These are phyloP conservation scores for Ophiostoma quercus DNA, from an alignment of 2,329 filamentous ascomycete genomes.

Conservation along the genomic window DNA sequence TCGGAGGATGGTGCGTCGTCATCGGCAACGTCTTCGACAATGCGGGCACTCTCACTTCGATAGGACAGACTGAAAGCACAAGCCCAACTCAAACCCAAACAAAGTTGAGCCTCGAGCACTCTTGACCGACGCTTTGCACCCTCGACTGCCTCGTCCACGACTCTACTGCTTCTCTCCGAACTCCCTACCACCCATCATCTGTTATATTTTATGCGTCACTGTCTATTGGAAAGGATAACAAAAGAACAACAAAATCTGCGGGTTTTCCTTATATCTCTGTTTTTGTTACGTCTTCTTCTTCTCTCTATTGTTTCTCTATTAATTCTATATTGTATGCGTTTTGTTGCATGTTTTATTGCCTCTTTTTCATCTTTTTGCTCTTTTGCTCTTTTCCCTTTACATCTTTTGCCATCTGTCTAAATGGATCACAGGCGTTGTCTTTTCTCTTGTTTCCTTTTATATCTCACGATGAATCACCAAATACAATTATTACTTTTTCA, in stretches of 20 bases:
- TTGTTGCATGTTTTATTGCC: constrained; percentile 26
- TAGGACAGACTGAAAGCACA: neutral
- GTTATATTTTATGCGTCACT: neutral
- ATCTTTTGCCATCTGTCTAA: constrained; percentile 17
- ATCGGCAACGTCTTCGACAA: neutral
- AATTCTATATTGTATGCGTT: constrained; percentile 50
- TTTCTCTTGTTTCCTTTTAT: constrained; percentile 19
- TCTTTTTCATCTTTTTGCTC: constrained; percentile 4
- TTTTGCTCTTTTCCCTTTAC: too few species aligned
- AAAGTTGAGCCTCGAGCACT: neutral
- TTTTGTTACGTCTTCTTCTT: neutral
- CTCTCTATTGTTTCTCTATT: neutral
- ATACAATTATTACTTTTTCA: neutral
- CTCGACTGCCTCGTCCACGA: neutral
- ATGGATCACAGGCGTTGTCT: constrained; percentile 23
- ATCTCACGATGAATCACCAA: neutral
- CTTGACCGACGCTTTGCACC: too few species aligned
- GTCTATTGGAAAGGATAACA: constrained; percentile 7
- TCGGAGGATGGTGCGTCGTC: neutral
- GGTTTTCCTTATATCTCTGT: neutral
- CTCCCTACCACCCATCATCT: neutral
- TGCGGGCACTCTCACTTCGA: neutral
- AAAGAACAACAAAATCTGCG: constrained; percentile 16
- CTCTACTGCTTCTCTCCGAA: neutral
- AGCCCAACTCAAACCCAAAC: neutral